These are phyloP conservation scores for Ceratobasidium sp. DNA, from an alignment of 1,284 basidiomycete genomes.

Conservation along the genomic window DNA sequence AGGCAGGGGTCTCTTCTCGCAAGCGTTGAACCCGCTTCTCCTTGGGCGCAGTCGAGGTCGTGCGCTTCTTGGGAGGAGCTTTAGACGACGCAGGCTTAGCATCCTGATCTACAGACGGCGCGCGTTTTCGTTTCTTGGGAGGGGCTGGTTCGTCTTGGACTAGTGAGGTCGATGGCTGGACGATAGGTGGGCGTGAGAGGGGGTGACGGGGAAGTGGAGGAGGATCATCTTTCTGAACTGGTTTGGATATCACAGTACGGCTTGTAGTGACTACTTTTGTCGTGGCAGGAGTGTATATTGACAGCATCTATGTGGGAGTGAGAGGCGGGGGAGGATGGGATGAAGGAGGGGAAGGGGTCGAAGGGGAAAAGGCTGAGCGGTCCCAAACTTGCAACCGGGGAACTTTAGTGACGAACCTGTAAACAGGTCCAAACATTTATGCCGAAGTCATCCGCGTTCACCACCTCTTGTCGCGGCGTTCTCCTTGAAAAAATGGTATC, in stretches of 20 bases:
- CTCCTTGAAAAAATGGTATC: no score
- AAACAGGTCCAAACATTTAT: slow-evolving; percentile 36
- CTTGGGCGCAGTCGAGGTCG: slow-evolving; percentile 20
- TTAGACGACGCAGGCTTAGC: background rate
- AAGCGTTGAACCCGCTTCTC: slow-evolving; percentile 39
- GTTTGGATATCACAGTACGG: slow-evolving; percentile 12
- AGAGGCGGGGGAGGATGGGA: slow-evolving; percentile 7
- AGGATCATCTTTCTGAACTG: slow-evolving; percentile 18
- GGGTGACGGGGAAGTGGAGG: background rate
- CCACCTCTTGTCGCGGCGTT: no score
- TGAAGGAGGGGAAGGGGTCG: slow-evolving; percentile 3
- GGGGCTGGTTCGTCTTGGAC: background rate
- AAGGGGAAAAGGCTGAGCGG: slow-evolving; percentile 19
- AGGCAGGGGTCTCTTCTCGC: slow-evolving; percentile 32
- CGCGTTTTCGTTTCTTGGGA: slow-evolving; percentile 43
- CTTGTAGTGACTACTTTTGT: slow-evolving; percentile 12
- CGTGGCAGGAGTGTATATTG: slow-evolving; percentile 23
- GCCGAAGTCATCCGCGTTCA: background rate
- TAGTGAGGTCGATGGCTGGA: slow-evolving; percentile 1
- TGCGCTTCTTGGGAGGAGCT: slow-evolving; percentile 21
- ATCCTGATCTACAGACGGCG: slow-evolving; percentile 1
- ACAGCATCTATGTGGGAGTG: slow-evolving; percentile 25
- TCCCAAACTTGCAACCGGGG: slow-evolving; percentile 33
- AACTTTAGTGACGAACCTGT: slow-evolving; percentile 15
- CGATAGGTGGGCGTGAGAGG: background rate